Evolutionary conservation across 2,329 filamentous ascomycete species (phyloP), one percentile per base, ranked within the genome.

Genomic region (Lecanicillium sp.): DNA sequence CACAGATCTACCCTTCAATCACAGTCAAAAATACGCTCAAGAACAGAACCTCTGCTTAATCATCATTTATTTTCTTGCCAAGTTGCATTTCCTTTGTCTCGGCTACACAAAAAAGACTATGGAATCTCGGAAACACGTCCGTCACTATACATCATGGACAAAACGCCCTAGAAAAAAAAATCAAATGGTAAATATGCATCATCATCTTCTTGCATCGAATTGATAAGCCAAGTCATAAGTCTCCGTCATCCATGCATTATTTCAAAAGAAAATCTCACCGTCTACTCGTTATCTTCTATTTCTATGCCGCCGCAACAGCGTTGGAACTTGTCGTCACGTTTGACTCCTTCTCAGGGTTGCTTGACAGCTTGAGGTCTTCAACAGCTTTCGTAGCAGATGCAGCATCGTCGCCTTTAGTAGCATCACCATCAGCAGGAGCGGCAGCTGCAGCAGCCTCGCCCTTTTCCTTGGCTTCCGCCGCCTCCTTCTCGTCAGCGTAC

Each of bases 401-500:
- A n/a, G 33, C 18, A 25, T 33, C 31, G 16, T n/a, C 35, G 19
- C 35, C 35, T 13, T 22, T 35, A 19, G 27, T 29, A 4, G 32
- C 36, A 12, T 43, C 41, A 17, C 29, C 41, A 12, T 35, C 36
- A 2, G 33, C 32, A 16, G 33, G 35, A 31, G 34, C 40, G 12
- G 16, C 36, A 13, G 16, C 17, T 19, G 27, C 32, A 2, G 29
- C 11, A 9, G 29, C 37, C 15, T 15, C 9, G 19, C 11, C 36
- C 29, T 33, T 36, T 28, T 36, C 38, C 19, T 33, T 35, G 9
- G 13, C 29, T 5, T 33, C 38, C 9, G 38, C 38, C 9, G 33
- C 38, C 2, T 33, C 38, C 38, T 37, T 36, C 29, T 41, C 33
- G 28, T 41, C 38, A 9, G 35, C 33, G 36, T 43, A 43, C 41